A percentile compares a stretch with the other conserved stretches of the same genome.
phyloP scores from a whole-genome alignment of 805 yeast genomes.

The Candida easanensis region DNA sequence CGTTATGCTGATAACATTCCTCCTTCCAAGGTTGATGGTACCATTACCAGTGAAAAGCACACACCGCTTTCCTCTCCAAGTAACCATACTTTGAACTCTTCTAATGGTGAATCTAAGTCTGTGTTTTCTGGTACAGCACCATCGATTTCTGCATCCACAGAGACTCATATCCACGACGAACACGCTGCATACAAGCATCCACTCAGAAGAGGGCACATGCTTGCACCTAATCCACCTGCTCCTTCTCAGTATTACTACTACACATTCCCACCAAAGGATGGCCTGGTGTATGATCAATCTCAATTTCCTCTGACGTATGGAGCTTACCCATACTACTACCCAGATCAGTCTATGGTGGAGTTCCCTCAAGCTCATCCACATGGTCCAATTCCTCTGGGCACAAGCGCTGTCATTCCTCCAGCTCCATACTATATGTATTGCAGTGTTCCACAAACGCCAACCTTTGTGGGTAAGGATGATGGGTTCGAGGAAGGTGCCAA shows the following conservation, averaged over 20 bases:
- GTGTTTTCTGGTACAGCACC: slow-evolving; percentile 21
- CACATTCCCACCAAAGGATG: slow-evolving; percentile 29
- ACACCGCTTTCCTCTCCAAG: slow-evolving; percentile 27
- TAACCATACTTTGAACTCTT: slow-evolving; percentile 16
- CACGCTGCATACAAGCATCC: slow-evolving; percentile 15
- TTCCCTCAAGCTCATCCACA: slow-evolving; percentile 9
- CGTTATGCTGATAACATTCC: slow-evolving; percentile 3
- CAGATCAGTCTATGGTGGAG: slow-evolving; percentile 22
- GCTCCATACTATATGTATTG: slow-evolving; percentile 32
- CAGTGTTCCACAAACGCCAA: slow-evolving; percentile 24
- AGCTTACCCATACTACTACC: slow-evolving; percentile 25
- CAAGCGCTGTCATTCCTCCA: slow-evolving; percentile 20
- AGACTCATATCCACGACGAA: slow-evolving; percentile 17
- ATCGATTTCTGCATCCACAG: slow-evolving; percentile 22
- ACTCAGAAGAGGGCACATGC: slow-evolving; percentile 18
- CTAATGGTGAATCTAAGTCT: slow-evolving; percentile 27
- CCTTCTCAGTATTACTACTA: slow-evolving; percentile 31
- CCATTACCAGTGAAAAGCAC: slow-evolving; percentile 10
- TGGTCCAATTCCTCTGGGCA: slow-evolving; percentile 10
- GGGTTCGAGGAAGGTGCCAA: slow-evolving; percentile 1
- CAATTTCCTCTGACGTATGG: slow-evolving; percentile 22
- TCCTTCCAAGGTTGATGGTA: slow-evolving; percentile 8
- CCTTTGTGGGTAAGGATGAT: slow-evolving; percentile 8
- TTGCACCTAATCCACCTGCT: slow-evolving; percentile 21
- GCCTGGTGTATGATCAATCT: slow-evolving; percentile 26